Evolutionary conservation across 2,329 filamentous ascomycete genomes (phyloP), one percentile per base, ranked within the genome.

Genomic region (Sporothrix protearum): DNA sequence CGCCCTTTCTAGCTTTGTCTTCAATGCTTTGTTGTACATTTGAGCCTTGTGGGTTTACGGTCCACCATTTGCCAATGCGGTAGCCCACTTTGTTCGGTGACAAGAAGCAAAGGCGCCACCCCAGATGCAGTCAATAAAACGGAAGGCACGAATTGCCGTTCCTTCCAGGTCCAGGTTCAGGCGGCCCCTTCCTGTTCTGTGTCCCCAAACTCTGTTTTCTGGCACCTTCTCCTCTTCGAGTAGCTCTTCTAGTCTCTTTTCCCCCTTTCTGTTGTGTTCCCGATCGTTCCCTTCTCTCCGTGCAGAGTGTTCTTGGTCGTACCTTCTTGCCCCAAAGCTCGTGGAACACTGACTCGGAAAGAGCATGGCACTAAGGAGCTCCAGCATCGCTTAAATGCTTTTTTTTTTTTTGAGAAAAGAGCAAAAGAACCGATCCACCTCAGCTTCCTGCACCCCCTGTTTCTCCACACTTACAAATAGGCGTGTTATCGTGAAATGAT

Each of bases 71-170:
- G 59, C 59, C 36, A 16, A 25, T 63, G 42, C 25, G 42, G 63
- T 7, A 30, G 42, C 16, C 42, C 16, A 67, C 64, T 51, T 68
- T 55, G 66, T 68, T 42, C 19, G 12, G 30, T 49, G 64, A 51
- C 28, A 36, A 36, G 16, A 67, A 12, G 25, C 45, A 16, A 49
- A 47, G 36, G 61, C 25, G 59, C 30, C 30, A 19, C 55, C 19
- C 55, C 30, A 39, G 33, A 61, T 19, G 36, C 33, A 25, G 36
- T 7, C 16, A 19, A 33, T 28, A 14, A 16, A n/a, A 63, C 30
- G 57, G 59, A 63, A 42, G 59, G 61, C 39, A 66, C 42, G 33
- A 66, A 66, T 30, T 49, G 42, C 28, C 66, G 66, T 14, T 22
- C 33, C 28, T 19, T 45, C 49, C 49, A 53, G 30, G 33, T 49